Conservation (phyloP, 495 filamentous ascomycete species). For the Aspergillus nidulans region DNA sequence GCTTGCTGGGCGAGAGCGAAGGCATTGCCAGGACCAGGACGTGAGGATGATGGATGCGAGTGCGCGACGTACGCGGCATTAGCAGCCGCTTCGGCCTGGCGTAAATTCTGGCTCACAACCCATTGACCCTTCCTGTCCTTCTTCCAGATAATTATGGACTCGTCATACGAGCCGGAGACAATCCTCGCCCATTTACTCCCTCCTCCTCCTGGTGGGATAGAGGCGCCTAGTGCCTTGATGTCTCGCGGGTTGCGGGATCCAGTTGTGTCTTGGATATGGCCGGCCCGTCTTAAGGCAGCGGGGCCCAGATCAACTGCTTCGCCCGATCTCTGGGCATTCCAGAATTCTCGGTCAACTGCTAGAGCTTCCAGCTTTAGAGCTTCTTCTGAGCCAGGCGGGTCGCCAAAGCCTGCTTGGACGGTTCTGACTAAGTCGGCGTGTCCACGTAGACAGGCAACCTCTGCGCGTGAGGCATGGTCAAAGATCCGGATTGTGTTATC, state of each 20-base stretch:
- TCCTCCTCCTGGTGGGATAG: conserved; percentile 82
- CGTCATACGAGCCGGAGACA: conserved; percentile 92
- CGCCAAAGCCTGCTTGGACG: conserved; percentile 88
- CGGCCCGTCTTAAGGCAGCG: conserved; percentile 43
- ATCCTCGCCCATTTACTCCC: conserved; percentile 83
- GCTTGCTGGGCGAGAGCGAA: conserved; percentile 26
- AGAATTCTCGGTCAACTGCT: conserved; percentile 67
- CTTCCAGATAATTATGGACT: conserved; percentile 91
- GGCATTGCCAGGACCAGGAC: conserved; percentile 18
- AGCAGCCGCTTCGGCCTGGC: conserved; percentile 58
- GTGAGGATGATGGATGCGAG: conserved; percentile 17
- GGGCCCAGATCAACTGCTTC: conserved; percentile 38
- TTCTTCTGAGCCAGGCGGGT: conserved; percentile 73
- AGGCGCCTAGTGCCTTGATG: conserved; percentile 72
- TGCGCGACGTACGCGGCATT: conserved; percentile 31
- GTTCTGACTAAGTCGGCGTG: conserved; percentile 86
- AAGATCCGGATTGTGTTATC: conserved; percentile 95
- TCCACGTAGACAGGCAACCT: conserved; percentile 79
- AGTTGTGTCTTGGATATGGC: conserved; percentile 56
- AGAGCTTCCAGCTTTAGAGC: conserved; percentile 66
- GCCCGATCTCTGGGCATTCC: conserved; percentile 63
- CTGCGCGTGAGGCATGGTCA: conserved; percentile 74
- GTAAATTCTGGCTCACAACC: conserved; percentile 65
- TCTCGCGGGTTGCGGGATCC: conserved; percentile 72
- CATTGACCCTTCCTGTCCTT: conserved; percentile 77